Conservation (phyloP, 495 filamentous ascomycete genomes). For the Hypoxylon intermedium region DNA sequence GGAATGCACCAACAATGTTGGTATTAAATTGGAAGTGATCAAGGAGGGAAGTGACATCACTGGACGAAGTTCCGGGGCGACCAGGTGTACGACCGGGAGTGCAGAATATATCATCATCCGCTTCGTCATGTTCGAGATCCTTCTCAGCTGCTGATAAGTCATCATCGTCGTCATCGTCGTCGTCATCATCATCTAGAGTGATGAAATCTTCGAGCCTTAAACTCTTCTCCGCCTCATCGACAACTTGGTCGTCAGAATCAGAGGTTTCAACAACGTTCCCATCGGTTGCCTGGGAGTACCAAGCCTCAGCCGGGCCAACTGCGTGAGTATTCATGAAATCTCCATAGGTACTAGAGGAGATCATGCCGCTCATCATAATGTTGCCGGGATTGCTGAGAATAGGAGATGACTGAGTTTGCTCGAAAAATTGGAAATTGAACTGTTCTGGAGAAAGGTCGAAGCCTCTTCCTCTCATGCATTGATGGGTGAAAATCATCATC, state of each 20-base stretch:
- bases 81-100: slow-evolving; percentile 60
- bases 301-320: slow-evolving; percentile 77
- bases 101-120: slow-evolving; percentile 55
- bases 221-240: slow-evolving; percentile 69
- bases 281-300: slow-evolving; percentile 72
- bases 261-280: slow-evolving; percentile 45
- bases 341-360: slow-evolving; percentile 58
- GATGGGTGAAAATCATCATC: slow-evolving; percentile 69
- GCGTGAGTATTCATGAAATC: slow-evolving; percentile 68
- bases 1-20: slow-evolving; percentile 77
- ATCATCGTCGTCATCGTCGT: slow-evolving; percentile 39
- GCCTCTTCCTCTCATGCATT: slow-evolving; percentile 40
- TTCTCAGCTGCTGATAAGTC: slow-evolving; percentile 62
- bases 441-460: slow-evolving; percentile 56
- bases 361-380: slow-evolving; percentile 77
- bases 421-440: slow-evolving; percentile 55
- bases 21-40: slow-evolving; percentile 70
- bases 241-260: slow-evolving; percentile 60
- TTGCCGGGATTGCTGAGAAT: slow-evolving; percentile 73
- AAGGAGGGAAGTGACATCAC: slow-evolving; percentile 60
- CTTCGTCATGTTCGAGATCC: slow-evolving; percentile 53
- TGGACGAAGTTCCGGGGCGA: slow-evolving; percentile 59
- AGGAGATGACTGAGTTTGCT: slow-evolving; percentile 61
- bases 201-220: slow-evolving; percentile 76
- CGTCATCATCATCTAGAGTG: slow-evolving; percentile 63